These are phyloP conservation scores for Penicillium aurantiogriseum DNA, from an alignment of 2,329 filamentous ascomycete species.

Conservation along the genomic window DNA sequence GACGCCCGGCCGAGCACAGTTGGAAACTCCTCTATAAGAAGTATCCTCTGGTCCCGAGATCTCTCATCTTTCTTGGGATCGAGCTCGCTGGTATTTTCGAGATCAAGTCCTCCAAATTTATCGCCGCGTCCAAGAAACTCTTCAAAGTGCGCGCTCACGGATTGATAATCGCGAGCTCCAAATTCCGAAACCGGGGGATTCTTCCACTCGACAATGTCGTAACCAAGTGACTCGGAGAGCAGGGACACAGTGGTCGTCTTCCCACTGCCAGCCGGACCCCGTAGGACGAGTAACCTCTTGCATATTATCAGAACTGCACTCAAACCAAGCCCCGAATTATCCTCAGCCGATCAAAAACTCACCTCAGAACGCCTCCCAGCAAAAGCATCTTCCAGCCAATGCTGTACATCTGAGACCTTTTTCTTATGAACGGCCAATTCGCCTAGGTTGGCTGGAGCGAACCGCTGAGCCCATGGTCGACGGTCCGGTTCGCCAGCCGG, in stretches of 20 bases:
- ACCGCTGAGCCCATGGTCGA: constrained; percentile 85
- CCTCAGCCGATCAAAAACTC: constrained; percentile 17
- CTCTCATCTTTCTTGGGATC: constrained; percentile 3
- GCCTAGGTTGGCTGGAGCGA: constrained; percentile 69
- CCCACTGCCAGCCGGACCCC: constrained; percentile 84
- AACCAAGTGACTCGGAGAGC: constrained; percentile 72
- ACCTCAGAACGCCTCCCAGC: constrained; percentile 51
- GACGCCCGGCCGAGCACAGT: constrained; percentile 70
- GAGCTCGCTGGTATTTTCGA: constrained; percentile 18
- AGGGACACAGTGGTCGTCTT: constrained; percentile 86
- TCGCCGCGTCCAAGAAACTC: constrained; percentile 84
- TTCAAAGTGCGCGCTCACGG: constrained; percentile 78
- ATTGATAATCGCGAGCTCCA: constrained; percentile 62
- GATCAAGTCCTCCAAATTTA: constrained; percentile 72
- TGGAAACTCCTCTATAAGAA: constrained; percentile 79
- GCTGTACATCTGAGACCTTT: constrained; percentile 82
- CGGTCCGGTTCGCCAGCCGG: constrained; percentile 44
- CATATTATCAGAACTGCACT: constrained; percentile 20
- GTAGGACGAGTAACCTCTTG: constrained; percentile 82
- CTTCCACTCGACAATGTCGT: constrained; percentile 83
- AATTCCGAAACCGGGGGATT: constrained; percentile 69
- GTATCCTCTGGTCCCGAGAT: constrained; percentile 51
- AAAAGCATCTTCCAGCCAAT: constrained; percentile 77
- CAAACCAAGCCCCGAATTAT: neutral
- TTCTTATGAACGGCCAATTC: constrained; percentile 93